Evolutionary conservation across 164 flowering plant species (phyloP).

Genomic region (Vitis vinifera): ASM3070453v1 NC_081819.1:17828001-17828500

Average conservation of each 20-base stretch:
- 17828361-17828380: conserved; percentile 82
- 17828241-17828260: too few species aligned
- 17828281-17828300: conserved; percentile 2
- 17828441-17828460: conserved; percentile 91
- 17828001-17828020: background rate
- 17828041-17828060: background rate
- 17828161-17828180: too few species aligned
- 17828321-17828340: conserved; percentile 67
- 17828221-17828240: too few species aligned
- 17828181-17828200: background rate
- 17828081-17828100: too few species aligned
- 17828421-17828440: conserved; percentile 69
- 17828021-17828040: background rate
- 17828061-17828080: too few species aligned
- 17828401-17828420: conserved; percentile 68
- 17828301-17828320: background rate
- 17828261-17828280: background rate
- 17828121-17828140: too few species aligned
- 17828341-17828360: conserved; percentile 78
- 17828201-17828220: background rate
- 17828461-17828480: conserved; percentile 51
- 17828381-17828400: conserved; percentile 76
- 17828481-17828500: conserved; percentile 83
- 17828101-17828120: background rate
- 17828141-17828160: too few species aligned